Conservation (phyloP, 23 red algal genomes). For the Gracilaria vermiculophylla region DNA sequence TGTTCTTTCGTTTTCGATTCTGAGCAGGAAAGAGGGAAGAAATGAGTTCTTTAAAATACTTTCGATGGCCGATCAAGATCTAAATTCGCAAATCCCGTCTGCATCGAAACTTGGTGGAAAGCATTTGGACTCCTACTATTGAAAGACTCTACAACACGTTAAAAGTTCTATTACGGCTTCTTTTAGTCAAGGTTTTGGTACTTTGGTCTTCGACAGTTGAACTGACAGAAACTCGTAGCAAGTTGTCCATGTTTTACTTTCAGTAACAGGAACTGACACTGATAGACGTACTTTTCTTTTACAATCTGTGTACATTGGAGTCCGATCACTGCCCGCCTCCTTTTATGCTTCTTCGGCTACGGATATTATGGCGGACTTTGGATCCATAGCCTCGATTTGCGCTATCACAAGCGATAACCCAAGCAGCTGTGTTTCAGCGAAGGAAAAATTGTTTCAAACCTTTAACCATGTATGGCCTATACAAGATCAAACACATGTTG, state of each 20-base stretch:
- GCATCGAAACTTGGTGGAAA: background rate
- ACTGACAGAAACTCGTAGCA: background rate
- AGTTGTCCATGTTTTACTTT: background rate
- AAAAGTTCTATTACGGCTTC: background rate
- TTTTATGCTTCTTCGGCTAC: background rate
- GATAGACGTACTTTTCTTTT: background rate
- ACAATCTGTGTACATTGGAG: background rate
- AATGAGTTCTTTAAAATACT: background rate
- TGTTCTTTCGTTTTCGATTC: background rate
- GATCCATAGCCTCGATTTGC: background rate
- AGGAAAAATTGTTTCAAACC: background rate
- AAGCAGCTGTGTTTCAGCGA: background rate
- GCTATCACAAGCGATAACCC: background rate
- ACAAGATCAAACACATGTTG: background rate
- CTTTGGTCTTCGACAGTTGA: background rate
- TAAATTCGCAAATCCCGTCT: background rate
- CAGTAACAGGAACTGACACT: background rate
- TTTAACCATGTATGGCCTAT: background rate
- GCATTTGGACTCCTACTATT: background rate
- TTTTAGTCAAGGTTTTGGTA: background rate
- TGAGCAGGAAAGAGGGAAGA: background rate
- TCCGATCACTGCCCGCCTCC: background rate
- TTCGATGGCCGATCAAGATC: background rate
- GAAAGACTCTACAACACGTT: background rate
- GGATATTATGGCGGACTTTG: background rate